Percentiles rank a stretch among this genome's conserved stretches.
phyloP scores from a whole-genome alignment of 140 eudicot species.

The Erigeron philadelphicus region DNA sequence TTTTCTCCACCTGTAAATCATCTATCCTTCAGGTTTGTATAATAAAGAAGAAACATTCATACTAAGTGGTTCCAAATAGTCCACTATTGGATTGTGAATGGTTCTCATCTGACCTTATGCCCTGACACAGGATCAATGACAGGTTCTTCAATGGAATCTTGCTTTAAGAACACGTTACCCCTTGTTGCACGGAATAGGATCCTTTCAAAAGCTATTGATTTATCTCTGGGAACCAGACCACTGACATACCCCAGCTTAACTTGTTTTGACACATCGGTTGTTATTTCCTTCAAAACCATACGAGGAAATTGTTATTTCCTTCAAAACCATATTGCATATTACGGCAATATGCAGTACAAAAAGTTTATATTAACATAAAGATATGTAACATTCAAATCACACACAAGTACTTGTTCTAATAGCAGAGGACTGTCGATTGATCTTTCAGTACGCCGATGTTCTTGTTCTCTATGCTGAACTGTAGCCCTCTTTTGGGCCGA shows the following conservation, averaged over 20 bases:
- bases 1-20: constrained; percentile 66
- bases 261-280: constrained; percentile 58
- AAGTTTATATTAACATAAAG: background rate
- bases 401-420: constrained; percentile 60
- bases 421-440: constrained; percentile 73
- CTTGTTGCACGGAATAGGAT: constrained; percentile 83
- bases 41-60: background rate
- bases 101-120: constrained; percentile 48
- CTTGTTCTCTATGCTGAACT: constrained; percentile 64
- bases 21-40: background rate
- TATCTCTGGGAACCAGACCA: constrained; percentile 75
- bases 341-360: background rate
- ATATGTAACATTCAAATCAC: constrained; percentile 8
- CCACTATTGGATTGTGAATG: background rate
- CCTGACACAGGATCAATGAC: constrained; percentile 73
- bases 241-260: constrained; percentile 66
- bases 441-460: constrained; percentile 48
- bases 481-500: constrained; percentile 70
- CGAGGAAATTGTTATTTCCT: constrained; percentile 51
- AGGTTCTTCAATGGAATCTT: constrained; percentile 52
- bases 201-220: constrained; percentile 76
- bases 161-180: constrained; percentile 77
- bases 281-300: constrained; percentile 46
- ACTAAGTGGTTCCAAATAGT: background rate
- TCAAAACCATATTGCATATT: constrained; percentile 1